These are phyloP conservation scores for Cercospora canescens DNA, from an alignment of 2,329 filamentous ascomycete genomes.

Conservation along the genomic window DNA sequence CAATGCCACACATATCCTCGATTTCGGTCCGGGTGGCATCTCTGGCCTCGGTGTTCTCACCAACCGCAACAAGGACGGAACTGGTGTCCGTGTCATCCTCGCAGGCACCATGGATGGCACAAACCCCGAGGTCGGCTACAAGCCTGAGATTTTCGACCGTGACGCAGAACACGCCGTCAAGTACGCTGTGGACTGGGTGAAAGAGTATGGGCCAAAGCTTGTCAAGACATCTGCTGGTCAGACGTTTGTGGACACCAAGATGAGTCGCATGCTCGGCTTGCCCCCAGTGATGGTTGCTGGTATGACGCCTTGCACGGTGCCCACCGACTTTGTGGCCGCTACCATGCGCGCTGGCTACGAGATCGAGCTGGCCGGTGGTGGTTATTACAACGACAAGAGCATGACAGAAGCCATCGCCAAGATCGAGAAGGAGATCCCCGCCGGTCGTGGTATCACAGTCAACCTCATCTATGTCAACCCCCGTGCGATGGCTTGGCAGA, in stretches of 20 bases:
- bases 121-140: constrained; percentile 90
- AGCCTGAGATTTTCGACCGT: constrained; percentile 94
- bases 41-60: constrained; percentile 94
- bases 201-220: constrained; percentile 90
- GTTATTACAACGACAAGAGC: constrained; percentile 78
- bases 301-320: constrained; percentile 89
- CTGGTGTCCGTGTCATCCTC: constrained; percentile 92
- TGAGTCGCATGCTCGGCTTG: constrained; percentile 81
- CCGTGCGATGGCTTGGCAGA: constrained; percentile 88
- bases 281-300: constrained; percentile 88
- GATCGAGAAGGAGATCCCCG: constrained; percentile 80
- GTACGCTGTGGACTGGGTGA: constrained; percentile 96
- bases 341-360: constrained; percentile 96
- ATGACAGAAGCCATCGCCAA: constrained; percentile 83
- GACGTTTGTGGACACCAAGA: constrained; percentile 94
- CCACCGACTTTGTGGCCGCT: constrained; percentile 88
- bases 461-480: constrained; percentile 93
- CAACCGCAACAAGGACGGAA: constrained; percentile 98
- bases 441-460: constrained; percentile 82
- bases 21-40: constrained; percentile 95
- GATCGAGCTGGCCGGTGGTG: constrained; percentile 85
- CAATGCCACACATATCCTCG: constrained; percentile 86
- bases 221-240: constrained; percentile 86
- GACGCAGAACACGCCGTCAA: constrained; percentile 94
- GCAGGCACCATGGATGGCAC: constrained; percentile 92